Evolutionary conservation across 1,284 basidiomycete genomes (phyloP).

Genomic region (Inonotus obliquus): DNA sequence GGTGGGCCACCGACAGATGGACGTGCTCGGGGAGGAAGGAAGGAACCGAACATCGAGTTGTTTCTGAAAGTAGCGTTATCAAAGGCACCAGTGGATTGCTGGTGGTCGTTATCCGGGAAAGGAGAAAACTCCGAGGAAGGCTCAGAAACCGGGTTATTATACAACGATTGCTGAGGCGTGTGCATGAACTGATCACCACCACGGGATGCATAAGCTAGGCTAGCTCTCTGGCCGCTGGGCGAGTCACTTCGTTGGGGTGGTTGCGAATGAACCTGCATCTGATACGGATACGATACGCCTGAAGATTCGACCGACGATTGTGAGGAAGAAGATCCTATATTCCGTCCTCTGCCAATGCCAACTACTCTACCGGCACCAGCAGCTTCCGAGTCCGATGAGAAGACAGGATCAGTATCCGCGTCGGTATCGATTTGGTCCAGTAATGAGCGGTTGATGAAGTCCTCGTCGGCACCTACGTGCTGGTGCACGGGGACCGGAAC

Average conservation of each 20-base stretch:
- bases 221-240: conserved; percentile 33
- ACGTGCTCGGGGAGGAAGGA: conserved; percentile 23
- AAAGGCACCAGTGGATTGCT: conserved; percentile 29
- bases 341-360: conserved; percentile 22
- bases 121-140: conserved; percentile 35
- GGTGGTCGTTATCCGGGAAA: conserved; percentile 33
- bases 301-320: conserved; percentile 49
- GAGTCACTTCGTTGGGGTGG: conserved; percentile 45
- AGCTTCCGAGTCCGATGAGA: conserved; percentile 50
- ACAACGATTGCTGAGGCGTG: conserved; percentile 39
- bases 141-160: conserved; percentile 40
- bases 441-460: conserved; percentile 76
- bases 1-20: conserved; percentile 7
- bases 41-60: conserved; percentile 33
- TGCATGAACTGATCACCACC: conserved; percentile 32
- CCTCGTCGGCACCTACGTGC: conserved; percentile 55
- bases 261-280: conserved; percentile 41
- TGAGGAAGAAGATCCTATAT: conserved; percentile 41
- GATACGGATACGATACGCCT: conserved; percentile 47
- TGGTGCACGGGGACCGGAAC: conserved; percentile 35
- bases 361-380: conserved; percentile 28
- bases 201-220: conserved; percentile 29
- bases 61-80: conserved; percentile 29
- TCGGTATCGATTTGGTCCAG: conserved; percentile 75
- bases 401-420: conserved; percentile 68